phyloP scores from a whole-genome alignment of 2,329 filamentous ascomycete species.

The Alternaria triticina region DNA sequence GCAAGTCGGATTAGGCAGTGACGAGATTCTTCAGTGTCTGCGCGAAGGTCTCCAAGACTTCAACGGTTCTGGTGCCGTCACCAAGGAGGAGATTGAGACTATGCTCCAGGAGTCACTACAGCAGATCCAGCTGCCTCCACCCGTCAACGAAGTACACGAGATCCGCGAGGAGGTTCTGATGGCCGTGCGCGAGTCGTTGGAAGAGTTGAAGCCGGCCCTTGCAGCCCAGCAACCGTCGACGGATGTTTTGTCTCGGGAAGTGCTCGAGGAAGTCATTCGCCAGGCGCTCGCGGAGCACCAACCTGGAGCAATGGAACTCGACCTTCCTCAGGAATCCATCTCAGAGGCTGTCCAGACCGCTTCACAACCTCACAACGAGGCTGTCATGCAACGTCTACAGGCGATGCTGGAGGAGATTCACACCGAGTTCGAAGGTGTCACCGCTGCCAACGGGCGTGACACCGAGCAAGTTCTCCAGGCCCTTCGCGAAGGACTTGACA shows the following conservation, averaged over 20 bases:
- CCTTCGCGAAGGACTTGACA: conserved; percentile 85
- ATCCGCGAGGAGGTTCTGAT: conserved; percentile 84
- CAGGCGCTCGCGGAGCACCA: conserved; percentile 62
- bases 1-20: conserved; percentile 86
- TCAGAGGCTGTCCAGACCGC: conserved; percentile 64
- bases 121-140: conserved; percentile 75
- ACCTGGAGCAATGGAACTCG: conserved; percentile 51
- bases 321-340: conserved; percentile 59
- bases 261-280: conserved; percentile 64
- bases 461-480: conserved; percentile 89
- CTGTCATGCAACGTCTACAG: conserved; percentile 66
- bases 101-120: conserved; percentile 87
- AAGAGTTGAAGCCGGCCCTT: conserved; percentile 71
- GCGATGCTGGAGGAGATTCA: conserved; percentile 67
- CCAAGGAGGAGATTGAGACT: conserved; percentile 82
- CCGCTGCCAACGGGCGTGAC: conserved; percentile 77
- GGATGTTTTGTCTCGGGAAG: conserved; percentile 58
- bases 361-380: conserved; percentile 61
- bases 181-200: conserved; percentile 83
- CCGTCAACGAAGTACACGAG: conserved; percentile 71
- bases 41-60: conserved; percentile 85
- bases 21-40: conserved; percentile 86
- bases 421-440: conserved; percentile 76
- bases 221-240: conserved; percentile 49
- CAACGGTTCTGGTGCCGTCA: conserved; percentile 64